Base-by-base conservation (phyloP, 495 filamentous ascomycete genomes). In the Aspergillus funiculosus region DNA sequence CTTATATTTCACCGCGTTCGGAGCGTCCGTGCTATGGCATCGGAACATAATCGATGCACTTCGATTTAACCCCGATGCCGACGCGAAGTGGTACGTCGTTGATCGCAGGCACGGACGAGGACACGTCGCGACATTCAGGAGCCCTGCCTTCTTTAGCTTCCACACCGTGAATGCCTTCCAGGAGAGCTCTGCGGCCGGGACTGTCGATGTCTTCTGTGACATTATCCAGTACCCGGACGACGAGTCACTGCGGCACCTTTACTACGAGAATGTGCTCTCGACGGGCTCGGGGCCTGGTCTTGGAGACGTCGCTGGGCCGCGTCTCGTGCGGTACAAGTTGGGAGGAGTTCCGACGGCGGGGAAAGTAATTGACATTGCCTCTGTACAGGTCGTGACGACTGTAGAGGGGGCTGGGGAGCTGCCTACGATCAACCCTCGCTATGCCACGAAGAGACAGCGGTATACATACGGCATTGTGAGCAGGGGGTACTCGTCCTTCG, bases 131-230 rank as follows among this genome's bases (percentile, higher is more conserved):
- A 40, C 21, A 0, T 53, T 26, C 15, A 6, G 13, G 24, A 39
- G 44, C 15, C 44, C 39, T n/a, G 45, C 39, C 2, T 53, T 53
- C 24, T 53, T 53, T 34, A 34, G 24, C 14, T 53, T 53, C 27
- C 51, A 53, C 25, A 40, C 51, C 1, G 36, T 48, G 14, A 53
- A 53, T 24, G 51, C 51, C 5, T 53, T 30, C 17, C 44, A 53
- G 39, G 39, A 39, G 39, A 14, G 9, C 5, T 28, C 5, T 14
- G 9, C 3, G 5, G 37, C 41, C 15, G 44, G 35, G 6, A 19
- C 32, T 1, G 27, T 37, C 2, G 51, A 53, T 22, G n/a, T 53
- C 10, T 39, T 44, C 2, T 53, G 51, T 13, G 50, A 53, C 34
- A 25, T 53, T 13, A 26, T 44, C 24, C 43, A 53, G 32, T 44